These are phyloP conservation scores for Pythium phragmitis DNA, from an alignment of 352 stramenopile species.

Conservation along the genomic window DNA sequence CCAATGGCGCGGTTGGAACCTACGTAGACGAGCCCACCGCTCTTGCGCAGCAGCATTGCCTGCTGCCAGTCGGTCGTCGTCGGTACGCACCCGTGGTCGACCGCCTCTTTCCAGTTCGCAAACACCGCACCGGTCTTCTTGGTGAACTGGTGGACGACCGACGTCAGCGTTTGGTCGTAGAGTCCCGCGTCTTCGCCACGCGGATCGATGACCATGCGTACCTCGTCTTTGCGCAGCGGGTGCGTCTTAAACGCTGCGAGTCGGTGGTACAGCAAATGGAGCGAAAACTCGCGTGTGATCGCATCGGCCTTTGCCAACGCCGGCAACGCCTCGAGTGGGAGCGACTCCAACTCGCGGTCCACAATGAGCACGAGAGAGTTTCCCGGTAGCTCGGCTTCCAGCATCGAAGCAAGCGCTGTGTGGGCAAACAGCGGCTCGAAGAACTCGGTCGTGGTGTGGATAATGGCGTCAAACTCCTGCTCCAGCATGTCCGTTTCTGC, in stretches of 20 bases:
- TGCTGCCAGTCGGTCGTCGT: slow-evolving; percentile 73
- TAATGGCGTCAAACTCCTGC: slow-evolving; percentile 48
- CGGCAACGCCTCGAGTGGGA: slow-evolving; percentile 59
- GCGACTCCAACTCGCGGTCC: slow-evolving; percentile 43
- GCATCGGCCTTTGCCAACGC: slow-evolving; percentile 44
- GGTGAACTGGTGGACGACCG: slow-evolving; percentile 41
- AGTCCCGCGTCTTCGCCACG: slow-evolving; percentile 47
- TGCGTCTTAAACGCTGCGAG: slow-evolving; percentile 50
- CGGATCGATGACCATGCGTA: slow-evolving; percentile 66
- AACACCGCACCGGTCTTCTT: slow-evolving; percentile 32
- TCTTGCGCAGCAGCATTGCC: slow-evolving; percentile 48
- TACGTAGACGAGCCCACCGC: slow-evolving; percentile 68
- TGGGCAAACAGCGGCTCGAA: slow-evolving; percentile 58
- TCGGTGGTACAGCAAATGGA: slow-evolving; percentile 65
- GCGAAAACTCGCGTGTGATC: slow-evolving; percentile 65
- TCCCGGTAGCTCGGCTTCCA: slow-evolving; percentile 44
- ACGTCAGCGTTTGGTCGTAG: slow-evolving; percentile 42
- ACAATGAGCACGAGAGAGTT: slow-evolving; percentile 54
- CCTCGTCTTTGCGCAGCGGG: slow-evolving; percentile 52
- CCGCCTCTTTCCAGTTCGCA: slow-evolving; percentile 57
- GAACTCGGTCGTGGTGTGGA: slow-evolving; percentile 42
- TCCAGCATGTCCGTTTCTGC: slow-evolving; percentile 44
- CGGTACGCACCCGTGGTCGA: slow-evolving; percentile 58
- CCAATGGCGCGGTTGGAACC: slow-evolving; percentile 67
- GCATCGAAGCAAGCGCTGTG: slow-evolving; percentile 34